Evolutionary conservation across 1,284 basidiomycete species (phyloP), one percentile per base, ranked within the genome.

Genomic region (Microbotryum intermedium): DNA sequence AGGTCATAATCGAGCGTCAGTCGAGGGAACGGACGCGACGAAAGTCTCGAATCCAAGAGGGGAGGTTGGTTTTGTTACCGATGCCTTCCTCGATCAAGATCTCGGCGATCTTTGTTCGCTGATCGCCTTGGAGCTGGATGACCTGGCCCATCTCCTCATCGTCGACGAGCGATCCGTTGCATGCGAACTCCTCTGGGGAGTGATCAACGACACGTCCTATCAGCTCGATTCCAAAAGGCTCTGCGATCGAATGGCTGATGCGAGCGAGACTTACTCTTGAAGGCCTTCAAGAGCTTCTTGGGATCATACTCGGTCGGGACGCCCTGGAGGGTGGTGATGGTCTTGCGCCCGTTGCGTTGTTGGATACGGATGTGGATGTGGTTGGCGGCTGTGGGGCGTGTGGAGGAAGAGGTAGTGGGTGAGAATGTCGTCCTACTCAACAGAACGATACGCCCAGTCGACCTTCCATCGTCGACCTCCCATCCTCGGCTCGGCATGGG

Each of bases 321-420:
- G 68, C 95, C 95, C 78, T 98, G 94, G 69, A 98, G 82, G 61
- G 94, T 99, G 48, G 95, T 99, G 79, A 98, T 80, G 66, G 93
- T 97, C 83, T 99, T 99, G 72, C 95, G 84, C 71, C 95, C 95
- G 84, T 98, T 99, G 73, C 95, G 84, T 79, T 99, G 95, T 78
- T 99, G 95, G 74, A 99, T 89, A 80, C 81, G 76, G 65, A 78
- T 77, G 70, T 78, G 77, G 53, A 78, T 74, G 72, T 75, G 49
- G 50, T 71, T 57, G 43, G 69, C 34, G 34, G 18, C 68, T 63
- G 62, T 3, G 3, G 16, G 20, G 30, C 16, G n/a, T 9, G 20
- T 21, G 11, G 34, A 39, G 6, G 13, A 39, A 16, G 18, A 39
- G 34, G 13, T 2, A 16, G 34, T 11, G 10, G 9, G 34, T 39